These are phyloP conservation scores for Forsythia viridissima DNA, from an alignment of 257 asterid species.

Conservation along the genomic window DNA sequence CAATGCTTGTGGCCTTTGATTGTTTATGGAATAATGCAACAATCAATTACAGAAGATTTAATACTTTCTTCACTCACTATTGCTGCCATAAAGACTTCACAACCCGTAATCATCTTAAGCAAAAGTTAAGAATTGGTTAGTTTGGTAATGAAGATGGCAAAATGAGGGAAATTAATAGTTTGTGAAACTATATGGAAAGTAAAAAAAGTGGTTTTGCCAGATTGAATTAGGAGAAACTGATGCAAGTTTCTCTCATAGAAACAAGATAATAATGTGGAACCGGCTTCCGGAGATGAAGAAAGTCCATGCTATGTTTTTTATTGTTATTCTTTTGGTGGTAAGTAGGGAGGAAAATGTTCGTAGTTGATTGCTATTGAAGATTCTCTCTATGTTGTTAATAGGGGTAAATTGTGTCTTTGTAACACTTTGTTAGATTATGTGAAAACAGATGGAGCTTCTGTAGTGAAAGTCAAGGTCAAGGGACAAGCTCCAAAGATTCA, in stretches of 20 bases:
- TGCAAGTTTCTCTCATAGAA: neutral
- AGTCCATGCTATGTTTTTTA: neutral
- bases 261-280: neutral
- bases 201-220: neutral
- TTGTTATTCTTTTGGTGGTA: neutral
- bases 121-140: neutral
- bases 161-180: neutral
- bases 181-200: neutral
- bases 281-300: neutral
- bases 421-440: conserved; percentile 17
- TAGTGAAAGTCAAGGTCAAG: conserved; percentile 58
- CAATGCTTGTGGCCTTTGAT: neutral
- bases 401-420: conserved; percentile 15
- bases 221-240: conserved; percentile 4
- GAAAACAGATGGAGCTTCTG: conserved; percentile 65
- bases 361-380: neutral
- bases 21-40: neutral
- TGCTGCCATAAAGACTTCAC: neutral
- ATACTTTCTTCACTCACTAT: neutral
- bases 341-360: neutral
- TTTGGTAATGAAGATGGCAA: neutral
- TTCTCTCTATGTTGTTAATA: neutral
- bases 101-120: neutral
- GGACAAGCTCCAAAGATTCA: conserved; percentile 76
- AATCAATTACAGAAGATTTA: neutral